phyloP scores from a whole-genome alignment of 1,139 yeast genomes.

The Candida sp. region DNA sequence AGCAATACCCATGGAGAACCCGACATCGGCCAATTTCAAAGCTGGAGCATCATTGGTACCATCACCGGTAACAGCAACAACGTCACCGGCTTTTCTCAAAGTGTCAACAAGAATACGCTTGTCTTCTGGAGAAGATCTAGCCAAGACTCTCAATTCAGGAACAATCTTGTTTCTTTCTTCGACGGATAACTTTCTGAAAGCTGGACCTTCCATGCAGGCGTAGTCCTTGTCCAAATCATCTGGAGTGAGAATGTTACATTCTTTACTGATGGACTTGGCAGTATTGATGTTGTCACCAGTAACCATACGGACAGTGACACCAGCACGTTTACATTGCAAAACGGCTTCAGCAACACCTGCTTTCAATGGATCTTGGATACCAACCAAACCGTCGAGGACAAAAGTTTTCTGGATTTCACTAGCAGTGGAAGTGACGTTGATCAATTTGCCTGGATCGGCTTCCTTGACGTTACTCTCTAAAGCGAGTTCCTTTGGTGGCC shows the following conservation, averaged over 20 bases:
- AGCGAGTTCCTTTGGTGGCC: conserved; percentile 67
- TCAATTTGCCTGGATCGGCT: conserved; percentile 53
- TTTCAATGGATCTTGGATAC: conserved; percentile 94
- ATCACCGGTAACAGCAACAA: conserved; percentile 98
- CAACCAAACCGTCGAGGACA: conserved; percentile 74
- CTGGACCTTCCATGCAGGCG: conserved; percentile 95
- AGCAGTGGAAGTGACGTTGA: conserved; percentile 26
- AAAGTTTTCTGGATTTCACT: conserved; percentile 38
- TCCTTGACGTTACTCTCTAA: conserved; percentile 30
- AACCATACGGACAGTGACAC: conserved; percentile 96
- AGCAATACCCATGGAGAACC: conserved; percentile 92
- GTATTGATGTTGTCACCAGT: conserved; percentile 95
- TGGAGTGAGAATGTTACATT: conserved; percentile 77
- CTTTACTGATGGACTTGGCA: conserved; percentile 87
- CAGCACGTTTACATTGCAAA: conserved; percentile 82
- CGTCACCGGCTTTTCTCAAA: conserved; percentile 82
- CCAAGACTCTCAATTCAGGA: conserved; percentile 81
- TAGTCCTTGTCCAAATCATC: conserved; percentile 55
- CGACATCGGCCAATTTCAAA: conserved; percentile 87
- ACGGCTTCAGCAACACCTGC: conserved; percentile 93
- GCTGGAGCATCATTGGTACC: conserved; percentile 99
- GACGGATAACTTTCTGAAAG: conserved; percentile 67
- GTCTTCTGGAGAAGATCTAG: conserved; percentile 96
- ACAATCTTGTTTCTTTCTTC: conserved; percentile 63
- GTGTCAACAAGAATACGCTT: conserved; percentile 86